Evolutionary conservation across 129 eudicot genomes (phyloP).

Genomic region (Saposhnikovia divaricata): DNA sequence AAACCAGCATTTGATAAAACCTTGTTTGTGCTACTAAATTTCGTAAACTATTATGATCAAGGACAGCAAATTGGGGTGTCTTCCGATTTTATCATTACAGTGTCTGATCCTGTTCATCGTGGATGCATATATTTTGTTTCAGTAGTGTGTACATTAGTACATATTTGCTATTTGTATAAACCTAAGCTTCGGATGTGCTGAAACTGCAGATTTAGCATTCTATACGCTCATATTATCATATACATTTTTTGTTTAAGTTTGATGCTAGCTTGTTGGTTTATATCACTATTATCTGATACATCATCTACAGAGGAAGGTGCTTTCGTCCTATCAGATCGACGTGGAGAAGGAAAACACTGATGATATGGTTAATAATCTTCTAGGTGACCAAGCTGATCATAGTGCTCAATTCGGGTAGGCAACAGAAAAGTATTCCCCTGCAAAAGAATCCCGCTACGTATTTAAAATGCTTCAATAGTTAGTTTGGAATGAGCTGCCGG

Average conservation of each 20-base stretch:
- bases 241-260: neutral
- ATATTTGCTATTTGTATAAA: neutral
- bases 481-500: neutral
- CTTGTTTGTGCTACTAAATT: neutral
- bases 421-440: neutral
- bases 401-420: slow-evolving; percentile 40
- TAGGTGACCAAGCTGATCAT: slow-evolving; percentile 34
- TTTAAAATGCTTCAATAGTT: neutral
- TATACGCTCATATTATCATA: too few species aligned
- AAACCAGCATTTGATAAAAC: neutral
- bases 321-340: slow-evolving; percentile 65
- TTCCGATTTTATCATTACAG: neutral
- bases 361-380: slow-evolving; percentile 26
- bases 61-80: neutral
- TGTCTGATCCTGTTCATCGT: neutral
- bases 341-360: slow-evolving; percentile 38
- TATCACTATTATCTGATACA: slow-evolving; percentile 11
- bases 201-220: neutral
- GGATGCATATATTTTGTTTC: neutral
- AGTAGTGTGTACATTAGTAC: too few species aligned
- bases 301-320: slow-evolving; percentile 55
- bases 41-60: neutral
- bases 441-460: neutral
- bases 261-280: neutral
- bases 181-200: neutral